These are phyloP conservation scores for Hypoxylon subgilvum DNA, from an alignment of 495 filamentous ascomycete genomes.

Conservation along the genomic window DNA sequence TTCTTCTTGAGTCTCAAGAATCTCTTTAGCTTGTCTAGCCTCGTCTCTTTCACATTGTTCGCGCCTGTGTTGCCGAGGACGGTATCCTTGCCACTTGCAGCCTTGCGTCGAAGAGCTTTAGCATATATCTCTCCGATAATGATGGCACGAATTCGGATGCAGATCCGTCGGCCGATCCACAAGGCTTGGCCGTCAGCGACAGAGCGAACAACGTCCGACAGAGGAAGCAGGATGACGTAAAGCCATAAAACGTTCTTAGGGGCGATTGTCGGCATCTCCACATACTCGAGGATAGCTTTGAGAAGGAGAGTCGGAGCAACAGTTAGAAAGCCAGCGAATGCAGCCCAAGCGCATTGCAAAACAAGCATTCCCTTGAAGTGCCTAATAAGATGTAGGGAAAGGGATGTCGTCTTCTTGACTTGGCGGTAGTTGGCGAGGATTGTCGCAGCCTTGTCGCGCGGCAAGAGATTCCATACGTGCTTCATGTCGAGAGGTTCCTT, in stretches of 20 bases:
- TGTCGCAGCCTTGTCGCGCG: slow-evolving; percentile 82
- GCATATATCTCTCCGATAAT: slow-evolving; percentile 98
- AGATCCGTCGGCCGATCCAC: slow-evolving; percentile 91
- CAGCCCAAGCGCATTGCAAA: slow-evolving; percentile 79
- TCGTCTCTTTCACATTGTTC: slow-evolving; percentile 51
- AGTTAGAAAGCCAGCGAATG: slow-evolving; percentile 76
- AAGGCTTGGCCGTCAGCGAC: slow-evolving; percentile 85
- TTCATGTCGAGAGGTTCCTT: slow-evolving; percentile 78
- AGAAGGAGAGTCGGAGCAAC: slow-evolving; percentile 92
- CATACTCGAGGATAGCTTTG: slow-evolving; percentile 88
- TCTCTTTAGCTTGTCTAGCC: slow-evolving; percentile 51
- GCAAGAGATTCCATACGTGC: slow-evolving; percentile 89
- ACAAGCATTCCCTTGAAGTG: slow-evolving; percentile 82
- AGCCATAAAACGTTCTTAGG: slow-evolving; percentile 94
- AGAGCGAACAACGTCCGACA: slow-evolving; percentile 77
- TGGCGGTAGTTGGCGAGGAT: slow-evolving; percentile 84
- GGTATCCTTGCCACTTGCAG: slow-evolving; percentile 74
- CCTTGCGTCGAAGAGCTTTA: slow-evolving; percentile 92
- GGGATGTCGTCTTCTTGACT: slow-evolving; percentile 77
- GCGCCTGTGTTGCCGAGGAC: slow-evolving; percentile 61
- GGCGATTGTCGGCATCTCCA: slow-evolving; percentile 78
- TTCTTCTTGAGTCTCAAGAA: slow-evolving; percentile 69
- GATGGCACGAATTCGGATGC: slow-evolving; percentile 89
- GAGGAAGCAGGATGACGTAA: slow-evolving; percentile 87
- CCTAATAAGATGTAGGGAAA: slow-evolving; percentile 80